phyloP scores from a whole-genome alignment of 495 filamentous ascomycete genomes.

The Hyaloscypha bicolor region DNA sequence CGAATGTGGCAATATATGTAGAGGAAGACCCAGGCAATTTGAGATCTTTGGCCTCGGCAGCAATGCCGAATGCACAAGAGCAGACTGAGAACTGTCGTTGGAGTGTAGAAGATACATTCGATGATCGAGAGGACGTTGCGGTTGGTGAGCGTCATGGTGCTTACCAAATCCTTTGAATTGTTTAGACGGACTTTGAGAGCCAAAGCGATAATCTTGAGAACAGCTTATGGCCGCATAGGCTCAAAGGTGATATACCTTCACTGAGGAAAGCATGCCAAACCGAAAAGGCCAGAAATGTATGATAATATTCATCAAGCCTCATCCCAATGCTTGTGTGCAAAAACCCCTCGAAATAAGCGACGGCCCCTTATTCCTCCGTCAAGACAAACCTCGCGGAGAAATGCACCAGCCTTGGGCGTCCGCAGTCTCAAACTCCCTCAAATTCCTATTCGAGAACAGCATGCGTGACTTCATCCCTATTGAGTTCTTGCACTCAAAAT shows the following conservation, averaged over 20 bases:
- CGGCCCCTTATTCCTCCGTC: background rate
- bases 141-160: conserved; percentile 1
- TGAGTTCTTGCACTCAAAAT: background rate
- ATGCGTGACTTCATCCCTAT: background rate
- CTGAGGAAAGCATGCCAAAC: background rate
- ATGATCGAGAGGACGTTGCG: conserved; percentile 8
- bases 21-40: conserved; percentile 12
- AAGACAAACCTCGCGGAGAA: background rate
- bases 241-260: background rate
- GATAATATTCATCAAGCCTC: background rate
- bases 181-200: background rate
- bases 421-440: background rate
- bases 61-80: conserved; percentile 15
- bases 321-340: background rate
- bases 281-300: background rate
- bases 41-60: background rate
- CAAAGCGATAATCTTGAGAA: background rate
- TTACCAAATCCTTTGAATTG: background rate
- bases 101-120: conserved; percentile 13
- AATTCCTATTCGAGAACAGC: background rate
- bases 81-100: background rate
- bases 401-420: background rate
- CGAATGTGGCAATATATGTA: conserved; percentile 4
- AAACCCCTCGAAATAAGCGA: background rate
- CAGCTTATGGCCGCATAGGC: background rate